A percentile compares a stretch with the other conserved stretches of the same genome.
Conservation (phyloP, 169 alveolate species). For the Eimeria praecox region DNA sequence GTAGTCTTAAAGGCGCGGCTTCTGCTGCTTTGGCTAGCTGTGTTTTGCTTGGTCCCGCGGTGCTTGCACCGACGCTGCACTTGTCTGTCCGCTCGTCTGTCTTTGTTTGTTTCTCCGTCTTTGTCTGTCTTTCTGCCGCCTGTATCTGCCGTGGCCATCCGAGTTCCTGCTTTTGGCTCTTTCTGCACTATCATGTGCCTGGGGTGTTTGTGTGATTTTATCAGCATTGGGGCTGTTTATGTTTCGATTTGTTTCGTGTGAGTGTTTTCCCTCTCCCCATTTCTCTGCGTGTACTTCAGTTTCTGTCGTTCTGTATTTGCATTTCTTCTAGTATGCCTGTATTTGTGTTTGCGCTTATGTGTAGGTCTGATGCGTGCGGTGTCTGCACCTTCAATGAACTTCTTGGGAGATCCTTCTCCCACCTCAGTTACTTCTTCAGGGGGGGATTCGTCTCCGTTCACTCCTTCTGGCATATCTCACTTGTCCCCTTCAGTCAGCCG, state of each 20-base stretch:
- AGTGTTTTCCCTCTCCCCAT: not conserved
- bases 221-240: not conserved
- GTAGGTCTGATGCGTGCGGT: constrained; percentile 55
- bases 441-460: not conserved
- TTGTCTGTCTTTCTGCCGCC: not conserved
- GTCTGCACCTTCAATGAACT: constrained; percentile 38
- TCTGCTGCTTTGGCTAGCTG: not conserved
- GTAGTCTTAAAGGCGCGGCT: no score
- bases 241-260: not conserved
- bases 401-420: constrained; percentile 19
- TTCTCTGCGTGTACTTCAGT: not conserved
- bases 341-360: not conserved
- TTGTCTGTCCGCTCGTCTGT: not conserved
- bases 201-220: no score
- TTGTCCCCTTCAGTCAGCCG: constrained; percentile 25
- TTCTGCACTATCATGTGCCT: not conserved
- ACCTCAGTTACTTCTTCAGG: not conserved
- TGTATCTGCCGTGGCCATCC: not conserved
- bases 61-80: not conserved
- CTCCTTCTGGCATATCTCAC: not conserved
- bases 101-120: not conserved
- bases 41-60: not conserved
- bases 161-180: not conserved
- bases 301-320: not conserved
- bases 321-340: not conserved